Evolutionary conservation across 1,284 basidiomycete genomes (phyloP), one percentile per base, ranked within the genome.

Genomic region (Vanrija sp.): DNA sequence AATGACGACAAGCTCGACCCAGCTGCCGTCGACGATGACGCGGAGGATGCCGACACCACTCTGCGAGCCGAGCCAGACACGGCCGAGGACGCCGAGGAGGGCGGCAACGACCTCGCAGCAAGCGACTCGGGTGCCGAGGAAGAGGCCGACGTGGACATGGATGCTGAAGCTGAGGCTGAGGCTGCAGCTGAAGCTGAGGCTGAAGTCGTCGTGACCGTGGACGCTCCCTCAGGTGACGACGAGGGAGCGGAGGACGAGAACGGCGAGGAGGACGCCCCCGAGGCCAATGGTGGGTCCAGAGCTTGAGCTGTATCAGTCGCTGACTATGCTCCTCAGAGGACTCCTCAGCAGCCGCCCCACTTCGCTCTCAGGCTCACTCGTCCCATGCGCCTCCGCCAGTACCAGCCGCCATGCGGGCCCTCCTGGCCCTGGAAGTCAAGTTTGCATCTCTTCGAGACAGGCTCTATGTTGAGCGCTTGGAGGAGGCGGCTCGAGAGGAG

Each of bases 371-470:
- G 23, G 36, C 39, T n/a, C 67, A 72, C 47, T 68, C 72, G 1
- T 67, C 69, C 1, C 73, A 75, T 51, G 67, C 68, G 0, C 67
- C 75, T 7, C 69, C 70, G 4, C 73, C 73, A 0, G 68, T 68
- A 0, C 39, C 70, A 23, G 79, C 81, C 39, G 79, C 80, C 3
- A 76, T 82, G 64, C 78, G 80, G 42, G 76, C 77, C 0, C 65
- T 83, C 23, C 73, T 81, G 19, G 76, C 75, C 57, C 79, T 82
- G 45, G 82, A 83, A 64, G 75, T 83, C 61, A 78, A 79, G 36
- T 81, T 82, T 56, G 81, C 81, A 1, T 73, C 77, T 35, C 62
- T 83, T 41, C 65, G 82, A 23, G 81, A 83, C 64, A 72, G 77
- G 36, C 73, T 83, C 19, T 82, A 81, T 63, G 65, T 81, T 31